A percentile compares a stretch with the other conserved stretches of the same genome.
These are phyloP conservation scores for Zasmidium angulare DNA, from an alignment of 2,329 filamentous ascomycete species.

Conservation along the genomic window DNA sequence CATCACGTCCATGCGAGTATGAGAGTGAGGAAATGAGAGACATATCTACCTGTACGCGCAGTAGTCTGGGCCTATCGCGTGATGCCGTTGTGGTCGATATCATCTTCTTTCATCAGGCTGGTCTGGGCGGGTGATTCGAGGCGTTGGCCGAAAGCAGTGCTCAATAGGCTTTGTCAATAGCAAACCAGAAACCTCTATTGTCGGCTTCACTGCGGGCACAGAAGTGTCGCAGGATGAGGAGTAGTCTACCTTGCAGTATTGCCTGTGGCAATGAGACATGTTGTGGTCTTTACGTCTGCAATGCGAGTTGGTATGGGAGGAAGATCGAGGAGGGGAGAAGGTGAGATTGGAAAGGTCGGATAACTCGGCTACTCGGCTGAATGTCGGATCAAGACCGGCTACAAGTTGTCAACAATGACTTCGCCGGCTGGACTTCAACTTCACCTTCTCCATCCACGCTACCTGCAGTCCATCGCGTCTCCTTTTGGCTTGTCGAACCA, in stretches of 20 bases:
- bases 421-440: not conserved
- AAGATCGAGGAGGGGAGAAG: not conserved
- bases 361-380: not conserved
- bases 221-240: slow-evolving; percentile 39
- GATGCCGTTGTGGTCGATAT: slow-evolving; percentile 1
- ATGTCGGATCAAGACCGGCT: not conserved
- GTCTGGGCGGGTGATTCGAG: slow-evolving; percentile 16
- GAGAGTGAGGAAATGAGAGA: slow-evolving; percentile 9
- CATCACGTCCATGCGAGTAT: not conserved
- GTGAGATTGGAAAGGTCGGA: not conserved
- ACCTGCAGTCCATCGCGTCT: not conserved
- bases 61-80: not conserved
- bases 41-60: not conserved
- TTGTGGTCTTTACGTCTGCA: too few relatives aligned
- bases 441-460: not conserved
- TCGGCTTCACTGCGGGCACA: slow-evolving; percentile 50
- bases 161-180: slow-evolving; percentile 32
- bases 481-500: not conserved
- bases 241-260: not conserved
- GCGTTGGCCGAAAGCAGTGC: slow-evolving; percentile 25
- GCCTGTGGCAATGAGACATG: not conserved
- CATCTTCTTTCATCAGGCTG: slow-evolving; percentile 18
- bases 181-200: slow-evolving; percentile 17
- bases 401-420: not conserved
- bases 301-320: not conserved